Evolutionary conservation across 2,329 filamentous ascomycete genomes (phyloP).

Genomic region (Lachnellula subtilissima): DNA sequence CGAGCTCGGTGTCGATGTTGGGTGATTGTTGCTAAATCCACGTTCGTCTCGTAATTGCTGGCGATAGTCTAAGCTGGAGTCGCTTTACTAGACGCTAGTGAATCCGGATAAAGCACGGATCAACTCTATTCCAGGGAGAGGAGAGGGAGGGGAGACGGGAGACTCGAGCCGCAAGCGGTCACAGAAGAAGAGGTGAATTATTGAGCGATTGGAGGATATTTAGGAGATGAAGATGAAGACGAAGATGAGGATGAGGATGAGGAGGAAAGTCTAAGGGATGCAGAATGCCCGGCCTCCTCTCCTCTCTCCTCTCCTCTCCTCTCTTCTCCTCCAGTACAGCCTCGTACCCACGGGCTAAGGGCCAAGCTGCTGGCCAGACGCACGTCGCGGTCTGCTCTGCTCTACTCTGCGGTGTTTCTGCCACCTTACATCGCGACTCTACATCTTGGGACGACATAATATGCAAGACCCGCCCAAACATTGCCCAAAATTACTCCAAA

Average conservation of each 20-base stretch:
- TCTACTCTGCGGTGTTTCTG: not conserved
- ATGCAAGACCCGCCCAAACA: slow-evolving; percentile 15
- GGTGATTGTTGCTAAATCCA: not conserved
- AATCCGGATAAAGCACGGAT: too few species aligned
- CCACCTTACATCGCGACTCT: slow-evolving; percentile 20
- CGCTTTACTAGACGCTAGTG: not conserved
- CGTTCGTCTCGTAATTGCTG: not conserved
- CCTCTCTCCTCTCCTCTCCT: not conserved
- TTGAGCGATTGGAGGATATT: not conserved
- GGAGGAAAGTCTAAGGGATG: not conserved
- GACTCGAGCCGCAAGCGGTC: not conserved
- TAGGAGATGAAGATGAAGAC: not conserved
- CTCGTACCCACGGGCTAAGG: slow-evolving; percentile 3
- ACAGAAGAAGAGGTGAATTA: not conserved
- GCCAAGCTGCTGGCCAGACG: slow-evolving; percentile 10
- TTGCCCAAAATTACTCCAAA: slow-evolving; percentile 25
- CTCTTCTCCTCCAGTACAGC: slow-evolving; percentile 2
- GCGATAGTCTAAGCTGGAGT: not conserved
- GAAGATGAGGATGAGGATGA: not conserved
- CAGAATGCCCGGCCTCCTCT: not conserved
- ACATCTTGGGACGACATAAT: slow-evolving; percentile 7
- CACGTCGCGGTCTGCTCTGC: slow-evolving; percentile 18
- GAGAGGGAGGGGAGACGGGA: too few species aligned
- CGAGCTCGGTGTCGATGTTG: slow-evolving; percentile 7
- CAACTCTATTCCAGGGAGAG: too few species aligned